Evolutionary conservation across 2,329 filamentous ascomycete species (phyloP).

Genomic region (Colletotrichum theobromicola): DNA sequence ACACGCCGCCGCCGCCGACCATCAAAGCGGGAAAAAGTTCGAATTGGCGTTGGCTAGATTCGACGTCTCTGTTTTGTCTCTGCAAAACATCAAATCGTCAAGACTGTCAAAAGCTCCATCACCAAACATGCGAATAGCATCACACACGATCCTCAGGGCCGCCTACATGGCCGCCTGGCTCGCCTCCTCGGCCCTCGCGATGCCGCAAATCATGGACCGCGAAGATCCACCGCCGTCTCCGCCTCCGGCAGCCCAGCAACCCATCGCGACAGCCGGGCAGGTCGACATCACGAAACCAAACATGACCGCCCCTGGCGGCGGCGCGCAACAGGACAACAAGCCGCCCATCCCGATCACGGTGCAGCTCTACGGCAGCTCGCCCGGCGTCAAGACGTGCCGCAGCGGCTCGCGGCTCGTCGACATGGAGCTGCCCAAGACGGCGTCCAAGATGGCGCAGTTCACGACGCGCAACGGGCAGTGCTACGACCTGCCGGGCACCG

Average conservation of each 20-base stretch:
- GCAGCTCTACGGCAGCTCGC: constrained; percentile 9
- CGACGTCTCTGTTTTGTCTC: too few relatives aligned
- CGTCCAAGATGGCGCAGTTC: background rate
- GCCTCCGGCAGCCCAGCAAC: background rate
- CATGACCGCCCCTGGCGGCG: background rate
- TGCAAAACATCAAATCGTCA: background rate
- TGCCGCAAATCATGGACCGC: constrained; percentile 3
- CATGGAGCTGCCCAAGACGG: background rate
- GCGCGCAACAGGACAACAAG: background rate
- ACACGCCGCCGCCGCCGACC: background rate
- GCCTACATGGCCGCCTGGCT: background rate
- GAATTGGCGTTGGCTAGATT: background rate
- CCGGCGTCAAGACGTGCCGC: constrained; percentile 12
- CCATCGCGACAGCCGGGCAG: constrained; percentile 7
- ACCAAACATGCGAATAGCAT: constrained; percentile 7
- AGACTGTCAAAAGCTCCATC: background rate
- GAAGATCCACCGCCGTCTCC: background rate
- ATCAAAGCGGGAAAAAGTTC: background rate
- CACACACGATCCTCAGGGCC: background rate
- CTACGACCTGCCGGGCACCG: constrained; percentile 10
- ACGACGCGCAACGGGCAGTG: constrained; percentile 7
- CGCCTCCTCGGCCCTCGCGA: background rate
- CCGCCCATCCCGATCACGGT: constrained; percentile 13
- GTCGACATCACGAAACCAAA: constrained; percentile 2
- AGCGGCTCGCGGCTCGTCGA: background rate